Conservation (phyloP, 202 grass and related monocot genomes). For the Schoenoplectus tabernaemontani region DNA sequence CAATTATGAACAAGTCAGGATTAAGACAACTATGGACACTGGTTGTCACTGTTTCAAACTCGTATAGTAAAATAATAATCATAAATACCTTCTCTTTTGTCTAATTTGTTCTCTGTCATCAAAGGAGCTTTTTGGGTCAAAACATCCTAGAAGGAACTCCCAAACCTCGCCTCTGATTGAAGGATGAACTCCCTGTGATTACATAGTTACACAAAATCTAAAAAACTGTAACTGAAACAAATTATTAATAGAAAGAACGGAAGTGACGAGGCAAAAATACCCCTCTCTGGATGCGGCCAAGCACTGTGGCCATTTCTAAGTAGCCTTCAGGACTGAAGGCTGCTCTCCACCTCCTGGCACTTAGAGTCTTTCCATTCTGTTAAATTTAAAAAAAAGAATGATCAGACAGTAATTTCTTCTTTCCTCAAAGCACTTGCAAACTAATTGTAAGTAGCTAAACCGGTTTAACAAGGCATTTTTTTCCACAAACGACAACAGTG, state of each 20-base stretch:
- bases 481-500: neutral
- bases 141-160: slow-evolving; percentile 93
- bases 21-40: neutral
- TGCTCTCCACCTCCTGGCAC: slow-evolving; percentile 67
- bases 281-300: slow-evolving; percentile 79
- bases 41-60: neutral
- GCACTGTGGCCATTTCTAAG: slow-evolving; percentile 68
- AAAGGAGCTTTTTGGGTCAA: slow-evolving; percentile 71
- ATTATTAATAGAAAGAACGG: neutral
- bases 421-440: neutral
- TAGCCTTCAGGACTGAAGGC: slow-evolving; percentile 62
- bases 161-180: slow-evolving; percentile 88
- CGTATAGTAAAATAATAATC: neutral
- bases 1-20: neutral
- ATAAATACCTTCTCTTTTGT: slow-evolving; percentile 59
- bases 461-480: neutral
- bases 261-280: slow-evolving; percentile 36
- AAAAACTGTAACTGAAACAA: neutral
- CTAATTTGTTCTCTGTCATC: slow-evolving; percentile 77
- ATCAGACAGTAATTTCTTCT: neutral
- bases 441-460: neutral
- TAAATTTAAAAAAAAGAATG: slow-evolving; percentile 2
- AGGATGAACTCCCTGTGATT: slow-evolving; percentile 80
- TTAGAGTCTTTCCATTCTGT: slow-evolving; percentile 88
- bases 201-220: slow-evolving; percentile 17